These are phyloP conservation scores for Neckera pumila DNA, from an alignment of 225 moss, liverwort and hornwort species.

Conservation along the genomic window DNA sequence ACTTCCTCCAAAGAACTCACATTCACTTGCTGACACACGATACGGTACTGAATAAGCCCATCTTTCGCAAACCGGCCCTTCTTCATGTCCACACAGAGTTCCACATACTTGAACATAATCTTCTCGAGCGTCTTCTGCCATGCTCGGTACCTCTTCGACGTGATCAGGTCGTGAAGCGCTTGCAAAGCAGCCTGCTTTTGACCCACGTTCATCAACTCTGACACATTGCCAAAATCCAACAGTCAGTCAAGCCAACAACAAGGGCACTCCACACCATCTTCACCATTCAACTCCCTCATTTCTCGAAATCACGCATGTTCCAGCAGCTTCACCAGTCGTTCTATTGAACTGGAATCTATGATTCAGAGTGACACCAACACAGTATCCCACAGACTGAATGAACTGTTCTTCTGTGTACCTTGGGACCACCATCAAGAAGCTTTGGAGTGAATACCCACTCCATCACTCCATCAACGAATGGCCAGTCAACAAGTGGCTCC, in stretches of 20 bases:
- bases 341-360: background rate
- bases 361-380: background rate
- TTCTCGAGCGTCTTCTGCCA: conserved; percentile 96
- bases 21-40: conserved; percentile 97
- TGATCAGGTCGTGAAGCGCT: conserved; percentile 92
- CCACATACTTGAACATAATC: conserved; percentile 99
- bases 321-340: background rate
- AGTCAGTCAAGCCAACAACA: background rate
- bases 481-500: background rate
- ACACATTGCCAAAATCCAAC: background rate
- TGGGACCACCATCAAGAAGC: background rate
- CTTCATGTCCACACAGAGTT: conserved; percentile 97
- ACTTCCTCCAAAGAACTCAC: conserved; percentile 92
- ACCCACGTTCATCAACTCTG: conserved; percentile 99
- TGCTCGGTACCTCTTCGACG: conserved; percentile 90
- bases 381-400: background rate
- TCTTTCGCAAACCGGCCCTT: conserved; percentile 97
- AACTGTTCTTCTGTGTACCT: background rate
- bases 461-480: background rate
- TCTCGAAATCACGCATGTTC: background rate
- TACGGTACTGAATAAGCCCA: conserved; percentile 92
- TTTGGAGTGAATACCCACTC: background rate
- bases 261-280: background rate
- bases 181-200: conserved; percentile 97
- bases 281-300: background rate